Percentiles rank a stretch among this genome's conserved stretches.
These are phyloP conservation scores for Roridomyces roridus DNA, from an alignment of 768 basidiomycete genomes.

Conservation along the genomic window DNA sequence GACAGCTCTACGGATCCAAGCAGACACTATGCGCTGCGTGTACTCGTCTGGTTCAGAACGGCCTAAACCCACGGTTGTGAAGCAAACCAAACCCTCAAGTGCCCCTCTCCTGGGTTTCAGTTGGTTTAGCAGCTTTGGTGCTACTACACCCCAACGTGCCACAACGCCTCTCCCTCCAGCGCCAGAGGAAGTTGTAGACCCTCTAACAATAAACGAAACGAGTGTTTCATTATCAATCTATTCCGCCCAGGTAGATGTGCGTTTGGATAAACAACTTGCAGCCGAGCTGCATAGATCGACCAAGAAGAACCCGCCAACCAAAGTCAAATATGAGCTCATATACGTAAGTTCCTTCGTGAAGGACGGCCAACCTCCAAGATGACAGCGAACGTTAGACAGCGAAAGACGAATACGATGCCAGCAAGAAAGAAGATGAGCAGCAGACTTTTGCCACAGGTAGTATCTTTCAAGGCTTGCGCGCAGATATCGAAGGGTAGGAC, in stretches of 20 bases:
- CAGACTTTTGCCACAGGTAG: conserved; percentile 71
- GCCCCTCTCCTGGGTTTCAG: conserved; percentile 47
- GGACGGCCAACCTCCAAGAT: background rate
- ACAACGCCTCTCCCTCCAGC: conserved; percentile 39
- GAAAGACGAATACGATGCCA: conserved; percentile 80
- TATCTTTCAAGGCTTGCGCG: conserved; percentile 86
- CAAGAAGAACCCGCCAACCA: conserved; percentile 89
- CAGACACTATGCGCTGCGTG: conserved; percentile 82
- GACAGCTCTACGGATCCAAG: conserved; percentile 76
- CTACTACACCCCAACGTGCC: conserved; percentile 45
- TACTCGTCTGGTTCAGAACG: conserved; percentile 72
- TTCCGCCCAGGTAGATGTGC: conserved; percentile 69
- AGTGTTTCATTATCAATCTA: conserved; percentile 69
- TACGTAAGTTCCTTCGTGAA: conserved; percentile 58
- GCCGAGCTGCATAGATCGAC: conserved; percentile 87
- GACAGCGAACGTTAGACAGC: conserved; percentile 60
- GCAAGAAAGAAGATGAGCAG: conserved; percentile 68
- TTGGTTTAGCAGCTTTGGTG: conserved; percentile 50
- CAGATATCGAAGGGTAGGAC: conserved; percentile 81
- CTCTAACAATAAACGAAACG: conserved; percentile 50
- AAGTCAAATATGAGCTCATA: conserved; percentile 81
- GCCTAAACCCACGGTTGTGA: conserved; percentile 40
- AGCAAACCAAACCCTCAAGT: conserved; percentile 40
- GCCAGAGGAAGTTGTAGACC: conserved; percentile 41
- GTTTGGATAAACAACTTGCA: conserved; percentile 67